Percentiles rank a stretch among this genome's conserved stretches.
Evolutionary conservation across 2,329 filamentous ascomycete genomes (phyloP).

Genomic region (Botrytis fabae): DNA sequence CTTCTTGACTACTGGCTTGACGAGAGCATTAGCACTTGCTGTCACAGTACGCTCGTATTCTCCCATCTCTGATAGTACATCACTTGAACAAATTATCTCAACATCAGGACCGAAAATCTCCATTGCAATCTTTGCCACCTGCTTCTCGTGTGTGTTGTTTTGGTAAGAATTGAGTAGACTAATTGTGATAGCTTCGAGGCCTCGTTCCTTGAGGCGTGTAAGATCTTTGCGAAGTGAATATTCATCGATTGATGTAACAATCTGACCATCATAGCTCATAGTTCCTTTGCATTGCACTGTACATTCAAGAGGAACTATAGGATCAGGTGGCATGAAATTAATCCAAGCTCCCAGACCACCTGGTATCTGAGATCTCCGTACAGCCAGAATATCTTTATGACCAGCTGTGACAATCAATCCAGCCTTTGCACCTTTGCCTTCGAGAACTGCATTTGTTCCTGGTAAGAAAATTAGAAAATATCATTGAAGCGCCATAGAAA

Average conservation of each 20-base stretch:
- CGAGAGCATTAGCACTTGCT: constrained; percentile 13
- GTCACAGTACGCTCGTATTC: constrained; percentile 14
- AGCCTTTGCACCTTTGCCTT: constrained; percentile 9
- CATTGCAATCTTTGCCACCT: neutral
- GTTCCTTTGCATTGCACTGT: neutral
- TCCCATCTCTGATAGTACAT: constrained; percentile 10
- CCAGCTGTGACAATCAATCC: constrained; percentile 2
- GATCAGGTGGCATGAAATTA: neutral
- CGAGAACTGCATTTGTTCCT: constrained; percentile 15
- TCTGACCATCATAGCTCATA: neutral
- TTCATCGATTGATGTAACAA: constrained; percentile 4
- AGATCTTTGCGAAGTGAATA: neutral
- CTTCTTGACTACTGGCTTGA: constrained; percentile 9
- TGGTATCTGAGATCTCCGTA: constrained; percentile 11
- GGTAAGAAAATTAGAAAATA: neutral
- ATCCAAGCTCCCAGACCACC: constrained; percentile 13
- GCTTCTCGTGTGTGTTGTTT: constrained; percentile 8
- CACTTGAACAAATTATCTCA: constrained; percentile 19
- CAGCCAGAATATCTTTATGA: constrained; percentile 10
- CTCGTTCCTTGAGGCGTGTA: neutral
- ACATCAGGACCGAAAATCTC: constrained; percentile 9
- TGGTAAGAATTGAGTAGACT: constrained; percentile 17
- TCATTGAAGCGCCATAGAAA: neutral
- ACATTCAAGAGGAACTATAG: constrained; percentile 12
- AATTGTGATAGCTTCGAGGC: constrained; percentile 10